Evolutionary conservation across 1,284 basidiomycete genomes (phyloP), one percentile per base, ranked within the genome.

Genomic region (Pseudozyma sp.): DNA sequence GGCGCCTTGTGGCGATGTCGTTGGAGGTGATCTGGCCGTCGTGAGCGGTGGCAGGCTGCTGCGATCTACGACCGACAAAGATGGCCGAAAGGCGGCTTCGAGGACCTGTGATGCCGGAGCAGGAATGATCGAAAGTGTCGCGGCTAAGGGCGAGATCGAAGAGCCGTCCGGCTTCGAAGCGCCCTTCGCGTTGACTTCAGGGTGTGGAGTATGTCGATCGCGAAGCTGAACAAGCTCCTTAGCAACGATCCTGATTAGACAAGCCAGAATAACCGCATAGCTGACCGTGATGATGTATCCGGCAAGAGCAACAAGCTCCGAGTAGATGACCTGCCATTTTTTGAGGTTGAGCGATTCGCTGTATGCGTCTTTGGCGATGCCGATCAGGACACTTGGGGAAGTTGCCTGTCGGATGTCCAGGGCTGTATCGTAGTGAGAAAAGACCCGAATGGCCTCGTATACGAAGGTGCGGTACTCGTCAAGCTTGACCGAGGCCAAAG

Each of bases 181-280:
- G 1, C 8, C 35, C 35, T 37, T 37, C 4, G 14, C 35, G 35
- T 9, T 37, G 35, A 37, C 3, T 5, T 16, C n/a, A 43, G 0
- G 17, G 13, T 7, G 63, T 45, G 9, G 43, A 45, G 9, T 24
- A 24, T 24, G 24, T 24, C 24, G 24, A 24, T 37, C 33, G 7
- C 69, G 52, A 29, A 72, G 14, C 35, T 56, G 45, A 5, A 43
- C 59, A 1, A 72, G 45, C 37, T 72, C 69, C 10, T 33, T 35
- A 9, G 43, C 56, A 6, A 68, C 64, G 24, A 44, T 61, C 5
- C 61, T 24, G 0, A 60, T 33, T 5, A 72, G 45, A 19, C 34
- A 11, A 0, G 54, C 40, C 24, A 72, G 39, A 9, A 68, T 61
- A 3, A 30, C 30, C 5, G 60, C 40, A 19, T 72, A 72, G 2